Conservation (phyloP, 2,329 filamentous ascomycete genomes). For the Colletotrichum magnum region DNA sequence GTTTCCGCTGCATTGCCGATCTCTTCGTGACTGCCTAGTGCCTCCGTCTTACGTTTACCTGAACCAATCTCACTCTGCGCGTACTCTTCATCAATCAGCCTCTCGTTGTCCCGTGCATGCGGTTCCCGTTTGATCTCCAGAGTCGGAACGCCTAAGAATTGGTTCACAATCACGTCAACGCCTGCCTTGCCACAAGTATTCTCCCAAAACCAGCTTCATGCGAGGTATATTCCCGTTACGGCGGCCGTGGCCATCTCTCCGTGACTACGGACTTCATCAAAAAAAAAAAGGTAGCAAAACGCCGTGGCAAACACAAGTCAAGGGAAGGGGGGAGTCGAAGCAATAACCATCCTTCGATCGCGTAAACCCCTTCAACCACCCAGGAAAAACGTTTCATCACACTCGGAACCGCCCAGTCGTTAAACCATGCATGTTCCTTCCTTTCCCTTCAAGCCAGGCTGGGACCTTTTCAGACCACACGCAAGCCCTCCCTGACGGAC, state of each 20-base stretch:
- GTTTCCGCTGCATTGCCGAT: too few relatives aligned
- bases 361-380: background rate
- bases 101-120: too few relatives aligned
- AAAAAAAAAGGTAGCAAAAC: constrained; percentile 2
- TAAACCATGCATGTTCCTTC: too few relatives aligned
- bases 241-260: constrained; percentile 31
- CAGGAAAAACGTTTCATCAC: background rate
- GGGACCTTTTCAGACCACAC: constrained; percentile 50
- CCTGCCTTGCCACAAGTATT: background rate
- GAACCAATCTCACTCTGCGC: too few relatives aligned
- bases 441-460: background rate
- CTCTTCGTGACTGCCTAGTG: too few relatives aligned
- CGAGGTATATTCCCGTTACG: constrained; percentile 33
- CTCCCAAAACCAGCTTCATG: background rate
- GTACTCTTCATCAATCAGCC: too few relatives aligned
- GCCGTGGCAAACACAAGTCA: background rate
- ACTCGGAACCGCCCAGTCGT: background rate
- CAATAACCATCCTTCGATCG: background rate
- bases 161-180: background rate
- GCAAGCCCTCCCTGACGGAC: constrained; percentile 51
- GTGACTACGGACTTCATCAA: constrained; percentile 1
- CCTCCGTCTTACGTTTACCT: too few relatives aligned
- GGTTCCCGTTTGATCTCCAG: too few relatives aligned
- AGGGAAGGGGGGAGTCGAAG: background rate
- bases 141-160: too few relatives aligned